These are phyloP conservation scores for Nemania bipapillata DNA, from an alignment of 2,329 filamentous ascomycete genomes.

Conservation along the genomic window DNA sequence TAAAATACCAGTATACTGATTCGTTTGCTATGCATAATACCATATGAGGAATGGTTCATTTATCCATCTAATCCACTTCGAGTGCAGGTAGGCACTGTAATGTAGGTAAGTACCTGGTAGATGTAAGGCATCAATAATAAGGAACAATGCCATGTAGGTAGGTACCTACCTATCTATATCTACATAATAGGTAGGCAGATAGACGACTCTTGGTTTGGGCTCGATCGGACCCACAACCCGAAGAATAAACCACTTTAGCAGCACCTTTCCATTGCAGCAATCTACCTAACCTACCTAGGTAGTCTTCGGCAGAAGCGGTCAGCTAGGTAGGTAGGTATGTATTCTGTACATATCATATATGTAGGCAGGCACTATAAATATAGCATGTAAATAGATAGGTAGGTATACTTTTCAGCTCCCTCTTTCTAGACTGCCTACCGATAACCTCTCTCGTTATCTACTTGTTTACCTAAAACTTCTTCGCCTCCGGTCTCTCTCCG, in stretches of 20 bases:
- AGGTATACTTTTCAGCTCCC: background rate
- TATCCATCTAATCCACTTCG: background rate
- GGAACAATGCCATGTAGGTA: slow-evolving; percentile 4
- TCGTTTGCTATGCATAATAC: no score
- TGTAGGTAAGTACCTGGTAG: no score
- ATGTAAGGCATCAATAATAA: no score
- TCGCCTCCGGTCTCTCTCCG: background rate
- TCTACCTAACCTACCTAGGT: no score
- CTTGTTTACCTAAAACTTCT: no score
- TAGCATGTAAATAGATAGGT: no score
- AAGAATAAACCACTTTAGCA: slow-evolving; percentile 29
- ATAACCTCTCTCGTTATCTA: background rate
- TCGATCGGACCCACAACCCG: slow-evolving; percentile 39
- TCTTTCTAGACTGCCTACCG: background rate
- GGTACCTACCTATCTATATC: background rate
- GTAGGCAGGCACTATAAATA: no score
- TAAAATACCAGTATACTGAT: no score
- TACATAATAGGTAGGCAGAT: background rate
- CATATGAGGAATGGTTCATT: background rate
- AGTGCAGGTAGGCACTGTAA: no score
- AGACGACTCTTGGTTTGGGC: slow-evolving; percentile 38
- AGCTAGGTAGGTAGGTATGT: background rate
- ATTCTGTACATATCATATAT: background rate
- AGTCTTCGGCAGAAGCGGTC: slow-evolving; percentile 43
- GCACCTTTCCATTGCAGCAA: slow-evolving; percentile 42